These are phyloP conservation scores for Lippia alba DNA, from an alignment of 305 asterid species.

Conservation along the genomic window DNA sequence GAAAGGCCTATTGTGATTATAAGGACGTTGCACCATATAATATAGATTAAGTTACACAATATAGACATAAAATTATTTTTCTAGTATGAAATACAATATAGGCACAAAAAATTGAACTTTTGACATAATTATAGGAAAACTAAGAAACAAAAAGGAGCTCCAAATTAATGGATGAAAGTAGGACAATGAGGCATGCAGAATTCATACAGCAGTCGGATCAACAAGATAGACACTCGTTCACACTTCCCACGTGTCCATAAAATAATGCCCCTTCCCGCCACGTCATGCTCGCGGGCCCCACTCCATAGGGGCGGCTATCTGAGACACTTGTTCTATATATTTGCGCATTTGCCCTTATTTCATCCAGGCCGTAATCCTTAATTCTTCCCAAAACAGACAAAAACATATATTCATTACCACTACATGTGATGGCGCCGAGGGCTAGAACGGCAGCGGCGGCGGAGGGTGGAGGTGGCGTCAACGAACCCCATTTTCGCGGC, in stretches of 20 bases:
- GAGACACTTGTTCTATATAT: slow-evolving; percentile 27
- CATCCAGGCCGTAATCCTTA: neutral
- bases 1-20: too few relatives aligned
- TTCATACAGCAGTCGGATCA: neutral
- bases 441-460: slow-evolving; percentile 30
- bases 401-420: neutral
- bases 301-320: neutral
- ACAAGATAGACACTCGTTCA: slow-evolving; percentile 22
- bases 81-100: too few relatives aligned
- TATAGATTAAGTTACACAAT: too few relatives aligned
- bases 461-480: neutral
- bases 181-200: slow-evolving; percentile 24
- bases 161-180: neutral
- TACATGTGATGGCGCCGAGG: slow-evolving; percentile 45
- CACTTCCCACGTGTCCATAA: slow-evolving; percentile 39
- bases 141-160: neutral
- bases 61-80: too few relatives aligned
- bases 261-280: slow-evolving; percentile 29
- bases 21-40: too few relatives aligned
- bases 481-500: slow-evolving; percentile 49
- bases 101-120: too few relatives aligned
- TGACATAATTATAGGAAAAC: too few relatives aligned
- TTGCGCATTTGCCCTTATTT: neutral
- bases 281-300: slow-evolving; percentile 25
- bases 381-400: neutral